Base-by-base conservation (phyloP, 805 yeast species). In the Metschnikowia hibisci region DNA sequence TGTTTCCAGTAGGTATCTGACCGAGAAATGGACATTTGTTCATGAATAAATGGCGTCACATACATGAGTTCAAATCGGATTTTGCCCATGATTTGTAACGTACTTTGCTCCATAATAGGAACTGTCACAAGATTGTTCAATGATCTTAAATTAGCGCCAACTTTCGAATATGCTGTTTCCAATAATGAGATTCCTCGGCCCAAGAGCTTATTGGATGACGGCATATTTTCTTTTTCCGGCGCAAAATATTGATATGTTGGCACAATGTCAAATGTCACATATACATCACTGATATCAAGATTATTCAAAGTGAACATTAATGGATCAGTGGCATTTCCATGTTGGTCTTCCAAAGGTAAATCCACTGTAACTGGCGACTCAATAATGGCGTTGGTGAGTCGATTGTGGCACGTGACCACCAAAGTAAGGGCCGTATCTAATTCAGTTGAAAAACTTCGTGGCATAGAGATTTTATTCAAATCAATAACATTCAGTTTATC, bases 1-100 rank as follows among this genome's bases (percentile, higher is more conserved):
- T 93, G 87, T 57, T 85, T 87, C 97, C 97, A 91, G 65, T 89
- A 90, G 1, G 93, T 83, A 41, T 86, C 84, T 1, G 87, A 77
- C 53, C 84, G 69, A 48, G 64, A 72, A n/a, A 84, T 64, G 9
- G 76, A 74, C 81, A 84, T 78, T 32, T 77, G 74, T 7, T 81
- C 80, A 59, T 88, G 95, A 29, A 60, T 58, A 56, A 90, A 91
- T 2, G 96, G 82, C 10, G 74, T 78, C 4, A 87, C 84, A 33
- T 82, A 63, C 62, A 85, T 62, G 41, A 81, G 76, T 56, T 88
- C 96, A 60, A 91, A 90, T 42, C 79, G 77, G 18, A 91, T 70
- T 3, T 77, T 71, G 3, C 97, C 98, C 52, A 91, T 66, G 6
- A 87, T 76, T 46, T 86, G 88, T 54, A 91, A 66, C 5, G 86